Evolutionary conservation across 306 rosid genomes (phyloP).

Genomic region (Astragalus membranaceus): DNA sequence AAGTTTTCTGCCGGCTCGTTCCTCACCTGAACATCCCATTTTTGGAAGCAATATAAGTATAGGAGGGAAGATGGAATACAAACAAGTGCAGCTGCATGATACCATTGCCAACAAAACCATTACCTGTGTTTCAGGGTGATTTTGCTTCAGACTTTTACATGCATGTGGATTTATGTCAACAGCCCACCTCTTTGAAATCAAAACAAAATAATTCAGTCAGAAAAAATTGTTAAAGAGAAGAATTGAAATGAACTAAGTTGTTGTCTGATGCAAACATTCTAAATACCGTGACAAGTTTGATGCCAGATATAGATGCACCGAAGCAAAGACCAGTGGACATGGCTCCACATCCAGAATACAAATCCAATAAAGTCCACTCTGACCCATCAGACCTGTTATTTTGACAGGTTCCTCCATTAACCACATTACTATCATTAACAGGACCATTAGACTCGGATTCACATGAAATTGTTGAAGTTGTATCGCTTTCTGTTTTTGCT

Average conservation of each 20-base stretch:
- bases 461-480: constrained; percentile 26
- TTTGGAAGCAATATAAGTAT: not conserved
- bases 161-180: constrained; percentile 31
- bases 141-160: constrained; percentile 32
- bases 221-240: not conserved
- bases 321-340: constrained; percentile 48
- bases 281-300: constrained; percentile 40
- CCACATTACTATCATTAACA: not conserved
- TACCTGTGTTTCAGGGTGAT: constrained; percentile 44
- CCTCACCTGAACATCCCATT: constrained; percentile 25
- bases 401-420: not conserved
- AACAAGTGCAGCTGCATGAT: not conserved
- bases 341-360: constrained; percentile 46
- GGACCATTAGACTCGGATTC: constrained; percentile 11
- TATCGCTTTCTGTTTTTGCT: not conserved
- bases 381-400: not conserved
- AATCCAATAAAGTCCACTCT: constrained; percentile 25
- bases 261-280: not conserved
- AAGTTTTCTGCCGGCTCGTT: constrained; percentile 38
- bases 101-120: not conserved
- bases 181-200: constrained; percentile 37
- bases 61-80: not conserved
- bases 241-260: not conserved
- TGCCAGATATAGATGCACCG: constrained; percentile 31
- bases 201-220: not conserved